Conservation (phyloP, 1,284 basidiomycete species). For the Heterobasidion occidentale region DNA sequence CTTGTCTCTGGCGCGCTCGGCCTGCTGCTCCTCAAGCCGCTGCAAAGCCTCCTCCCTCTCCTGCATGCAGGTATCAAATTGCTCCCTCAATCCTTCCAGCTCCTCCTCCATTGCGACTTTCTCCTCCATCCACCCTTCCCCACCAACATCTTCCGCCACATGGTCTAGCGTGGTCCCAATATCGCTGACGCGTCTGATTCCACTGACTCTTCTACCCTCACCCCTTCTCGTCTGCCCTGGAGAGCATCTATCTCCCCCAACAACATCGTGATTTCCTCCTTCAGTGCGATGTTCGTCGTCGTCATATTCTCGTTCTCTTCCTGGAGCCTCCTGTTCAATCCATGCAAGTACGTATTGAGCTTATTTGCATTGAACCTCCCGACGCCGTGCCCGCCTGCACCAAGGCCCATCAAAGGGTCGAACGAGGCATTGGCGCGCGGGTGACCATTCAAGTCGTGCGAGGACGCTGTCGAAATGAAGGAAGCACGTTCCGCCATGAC, state of each 20-base stretch:
- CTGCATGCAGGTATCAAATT: constrained; percentile 25
- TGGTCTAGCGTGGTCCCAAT: constrained; percentile 43
- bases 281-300: constrained; percentile 37
- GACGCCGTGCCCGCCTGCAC: constrained; percentile 45
- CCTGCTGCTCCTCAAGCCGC: constrained; percentile 38
- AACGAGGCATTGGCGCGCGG: constrained; percentile 79
- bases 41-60: constrained; percentile 36
- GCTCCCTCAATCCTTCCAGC: constrained; percentile 41
- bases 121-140: constrained; percentile 59
- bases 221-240: constrained; percentile 20
- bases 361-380: constrained; percentile 76
- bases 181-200: constrained; percentile 38
- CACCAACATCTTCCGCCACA: constrained; percentile 51
- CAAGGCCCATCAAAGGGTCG: constrained; percentile 68
- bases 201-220: constrained; percentile 15
- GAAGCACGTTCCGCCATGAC: constrained; percentile 39
- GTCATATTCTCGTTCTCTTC: constrained; percentile 71
- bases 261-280: constrained; percentile 22
- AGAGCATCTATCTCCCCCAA: constrained; percentile 35
- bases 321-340: constrained; percentile 69
- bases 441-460: constrained; percentile 77
- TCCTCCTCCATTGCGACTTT: constrained; percentile 38
- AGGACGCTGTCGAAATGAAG: constrained; percentile 73
- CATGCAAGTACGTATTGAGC: constrained; percentile 75
- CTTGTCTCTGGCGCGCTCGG: constrained; percentile 52